These are phyloP conservation scores for Dichomitus squalens DNA, from an alignment of 1,284 basidiomycete genomes.

Conservation along the genomic window DNA sequence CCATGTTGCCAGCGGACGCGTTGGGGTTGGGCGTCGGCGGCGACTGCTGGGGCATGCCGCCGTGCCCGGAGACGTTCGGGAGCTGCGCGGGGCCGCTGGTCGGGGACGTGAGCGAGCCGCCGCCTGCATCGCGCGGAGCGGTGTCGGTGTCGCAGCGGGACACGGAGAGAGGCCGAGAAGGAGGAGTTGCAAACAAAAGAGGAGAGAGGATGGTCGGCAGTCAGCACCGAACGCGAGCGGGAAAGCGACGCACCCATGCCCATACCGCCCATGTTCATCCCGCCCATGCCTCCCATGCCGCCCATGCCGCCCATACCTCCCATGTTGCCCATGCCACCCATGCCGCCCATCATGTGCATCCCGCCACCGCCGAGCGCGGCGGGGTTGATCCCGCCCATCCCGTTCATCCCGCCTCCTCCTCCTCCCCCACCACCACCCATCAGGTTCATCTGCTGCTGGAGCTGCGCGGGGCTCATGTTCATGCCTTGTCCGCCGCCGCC, in stretches of 20 bases:
- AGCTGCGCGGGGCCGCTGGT: constrained; percentile 15
- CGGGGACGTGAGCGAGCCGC: constrained; percentile 16
- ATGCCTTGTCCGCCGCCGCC: constrained; percentile 10
- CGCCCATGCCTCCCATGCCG: constrained; percentile 16
- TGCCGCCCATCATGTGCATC: constrained; percentile 20
- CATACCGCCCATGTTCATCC: constrained; percentile 19
- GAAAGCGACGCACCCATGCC: constrained; percentile 22
- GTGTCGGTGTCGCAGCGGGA: too few relatives aligned
- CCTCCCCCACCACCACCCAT: constrained; percentile 13
- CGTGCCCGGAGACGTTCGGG: constrained; percentile 19
- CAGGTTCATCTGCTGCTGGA: constrained; percentile 21
- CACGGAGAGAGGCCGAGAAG: neutral
- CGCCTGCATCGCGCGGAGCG: constrained; percentile 2
- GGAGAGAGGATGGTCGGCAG: constrained; percentile 1
- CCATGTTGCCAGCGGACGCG: neutral
- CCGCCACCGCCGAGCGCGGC: constrained; percentile 11
- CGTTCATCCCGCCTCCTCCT: constrained; percentile 20
- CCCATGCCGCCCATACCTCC: constrained; percentile 17
- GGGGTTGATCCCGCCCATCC: constrained; percentile 16
- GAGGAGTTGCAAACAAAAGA: neutral
- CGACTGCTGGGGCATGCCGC: constrained; percentile 16
- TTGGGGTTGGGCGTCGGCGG: constrained; percentile 7
- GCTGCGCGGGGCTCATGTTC: constrained; percentile 21
- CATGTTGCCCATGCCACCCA: constrained; percentile 17
- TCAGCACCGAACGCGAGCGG: neutral